Evolutionary conservation across 2,329 filamentous ascomycete genomes (phyloP), one percentile per base, ranked within the genome.

Genomic region (Arthrobotrys iridis): DNA sequence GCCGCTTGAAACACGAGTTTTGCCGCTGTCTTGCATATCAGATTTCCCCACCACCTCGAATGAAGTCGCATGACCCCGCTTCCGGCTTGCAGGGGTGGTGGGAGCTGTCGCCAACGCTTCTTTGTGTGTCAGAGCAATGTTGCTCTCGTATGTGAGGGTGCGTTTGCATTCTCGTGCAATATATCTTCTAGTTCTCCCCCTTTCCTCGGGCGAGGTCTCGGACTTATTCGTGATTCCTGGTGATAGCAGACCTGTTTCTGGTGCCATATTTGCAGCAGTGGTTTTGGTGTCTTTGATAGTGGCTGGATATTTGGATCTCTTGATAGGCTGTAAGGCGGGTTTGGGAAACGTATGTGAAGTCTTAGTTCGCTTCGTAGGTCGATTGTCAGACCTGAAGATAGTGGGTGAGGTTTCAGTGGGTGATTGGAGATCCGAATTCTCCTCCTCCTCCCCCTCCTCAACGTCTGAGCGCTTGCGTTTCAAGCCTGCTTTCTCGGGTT

Each of bases 121-220:
- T 40, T 71, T 62, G 13, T 45, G n/a, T 24, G 57, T 40, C 5
- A 22, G 2, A 22, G 30, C 45, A 22, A 40, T 20, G 24, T 28
- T 28, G 5, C 35, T 48, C 24, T 63, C 57, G 46, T 71, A 71
- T 57, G 66, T 71, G 15, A 71, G 37, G 26, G 57, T 57, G 37
- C 58, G 43, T n/a, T 71, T 71, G 37, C 66, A 71, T n/a, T 57
- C 66, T 22, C 66, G 40, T 24, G 58, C 55, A 22, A 62, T 71
- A 57, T 71, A 71, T 30, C 46, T 33, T 15, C 66, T 60, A 5
- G 65, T 71, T 30, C 66, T 62, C 8, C 33, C 66, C 10, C 18
- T 71, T 13, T 71, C 66, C 24, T 71, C 66, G n/a, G 66, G 66
- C 6, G 66, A 71, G 15, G 66, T 71, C 35, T 71, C 66, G 2